Evolutionary conservation across 345 rosid genomes (phyloP).

Genomic region (Salix dunnii): DNA sequence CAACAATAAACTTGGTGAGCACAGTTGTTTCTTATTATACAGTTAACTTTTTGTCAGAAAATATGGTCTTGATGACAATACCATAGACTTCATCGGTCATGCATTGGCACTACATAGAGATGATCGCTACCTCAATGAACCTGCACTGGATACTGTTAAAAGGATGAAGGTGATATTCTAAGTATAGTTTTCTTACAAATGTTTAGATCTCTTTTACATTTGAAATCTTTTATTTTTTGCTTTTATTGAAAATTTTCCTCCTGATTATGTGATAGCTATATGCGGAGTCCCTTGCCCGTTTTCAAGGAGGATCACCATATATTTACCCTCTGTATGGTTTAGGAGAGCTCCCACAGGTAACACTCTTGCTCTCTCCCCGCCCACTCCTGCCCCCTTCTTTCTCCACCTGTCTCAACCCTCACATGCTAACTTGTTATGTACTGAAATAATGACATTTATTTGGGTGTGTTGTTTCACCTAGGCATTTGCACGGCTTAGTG

Average conservation of each 20-base stretch:
- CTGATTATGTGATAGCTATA: constrained; percentile 55
- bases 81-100: constrained; percentile 97
- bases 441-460: neutral
- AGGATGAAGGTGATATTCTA: constrained; percentile 77
- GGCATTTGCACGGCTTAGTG: constrained; percentile 99
- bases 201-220: neutral
- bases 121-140: constrained; percentile 69
- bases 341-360: constrained; percentile 98
- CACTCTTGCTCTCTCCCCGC: neutral
- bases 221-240: constrained; percentile 9
- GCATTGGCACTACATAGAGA: constrained; percentile 90
- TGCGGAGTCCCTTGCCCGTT: constrained; percentile 88
- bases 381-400: neutral
- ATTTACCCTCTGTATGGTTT: constrained; percentile 91
- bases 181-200: neutral
- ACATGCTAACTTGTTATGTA: neutral
- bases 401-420: neutral
- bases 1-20: neutral
- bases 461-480: constrained; percentile 20
- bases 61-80: constrained; percentile 79
- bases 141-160: constrained; percentile 91
- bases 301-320: constrained; percentile 97
- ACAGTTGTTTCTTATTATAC: neutral
- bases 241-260: neutral
- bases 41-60: constrained; percentile 47